Evolutionary conservation across 495 filamentous ascomycete genomes (phyloP), one percentile per base, ranked within the genome.

Genomic region (Pyrenopolyporus hunteri): DNA sequence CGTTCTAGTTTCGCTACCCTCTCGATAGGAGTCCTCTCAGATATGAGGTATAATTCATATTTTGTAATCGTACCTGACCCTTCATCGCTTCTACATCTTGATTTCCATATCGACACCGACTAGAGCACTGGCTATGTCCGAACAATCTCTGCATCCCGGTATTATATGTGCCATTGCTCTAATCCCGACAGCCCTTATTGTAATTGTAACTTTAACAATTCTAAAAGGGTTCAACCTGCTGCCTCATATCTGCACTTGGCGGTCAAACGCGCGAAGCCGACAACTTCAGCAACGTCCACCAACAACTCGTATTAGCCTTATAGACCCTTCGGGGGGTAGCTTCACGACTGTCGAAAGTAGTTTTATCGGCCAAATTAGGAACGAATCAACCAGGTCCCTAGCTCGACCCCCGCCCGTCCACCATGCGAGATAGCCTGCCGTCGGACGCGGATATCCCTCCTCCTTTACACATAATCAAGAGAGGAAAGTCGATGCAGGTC

Each of bases 81-180:
- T 50, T 50, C 28, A 53, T 28, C 29, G 42, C 31, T 45, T 59
- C 49, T 39, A 52, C 31, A 14, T 28, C 40, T 36, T 35, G 23
- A 40, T 20, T 39, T 52, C 39, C 16, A 32, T 8, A 57, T 53
- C 22, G 10, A 44, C 52, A 59, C 64, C 56, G 37, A 59, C 62
- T 55, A 40, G 28, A 67, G 63, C 58, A 47, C 64, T 50, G 65
- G 70, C 57, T 64, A 70, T 74, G 70, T 72, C 70, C 68, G 70
- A 70, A 45, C 70, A 59, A 52, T 13, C 58, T 32, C 28, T 57
- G 11, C 60, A 63, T 61, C 66, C 56, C 31, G 36, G 70, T 55
- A 68, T 67, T 53, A 73, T 84, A 57, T 74, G 77, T 50, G 73
- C 77, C 31, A 75, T 86, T 55, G 74, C 84, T 57, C 67, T 85